phyloP scores from a whole-genome alignment of 352 stramenopile species.

The Nannochloropsis limnetica region DNA sequence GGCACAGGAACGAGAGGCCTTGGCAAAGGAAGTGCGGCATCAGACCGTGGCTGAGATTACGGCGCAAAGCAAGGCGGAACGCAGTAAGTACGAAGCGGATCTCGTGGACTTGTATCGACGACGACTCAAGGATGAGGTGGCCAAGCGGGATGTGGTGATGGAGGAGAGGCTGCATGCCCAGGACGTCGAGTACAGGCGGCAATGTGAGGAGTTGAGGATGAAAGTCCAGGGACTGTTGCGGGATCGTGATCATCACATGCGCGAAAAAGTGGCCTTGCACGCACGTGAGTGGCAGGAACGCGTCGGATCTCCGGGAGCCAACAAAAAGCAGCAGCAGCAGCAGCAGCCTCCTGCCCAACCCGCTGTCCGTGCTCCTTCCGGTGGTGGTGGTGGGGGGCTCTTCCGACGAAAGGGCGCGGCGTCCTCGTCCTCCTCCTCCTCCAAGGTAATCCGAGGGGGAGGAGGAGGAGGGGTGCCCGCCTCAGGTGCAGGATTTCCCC shows the following conservation, averaged over 20 bases:
- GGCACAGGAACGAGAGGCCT: neutral
- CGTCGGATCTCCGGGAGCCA: neutral
- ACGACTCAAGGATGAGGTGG: slow-evolving; percentile 16
- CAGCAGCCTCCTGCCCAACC: neutral
- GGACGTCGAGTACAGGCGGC: slow-evolving; percentile 9
- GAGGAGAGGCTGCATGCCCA: slow-evolving; percentile 2
- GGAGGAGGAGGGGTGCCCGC: neutral
- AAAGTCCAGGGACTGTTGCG: slow-evolving; percentile 25
- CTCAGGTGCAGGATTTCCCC: neutral
- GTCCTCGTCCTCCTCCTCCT: neutral
- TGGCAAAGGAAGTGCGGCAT: neutral
- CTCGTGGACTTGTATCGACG: slow-evolving; percentile 2
- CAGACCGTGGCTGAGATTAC: slow-evolving; percentile 24
- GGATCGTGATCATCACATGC: neutral
- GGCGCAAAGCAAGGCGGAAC: slow-evolving; percentile 8
- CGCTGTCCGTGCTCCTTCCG: neutral
- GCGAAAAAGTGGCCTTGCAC: neutral
- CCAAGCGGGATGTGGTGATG: slow-evolving; percentile 27
- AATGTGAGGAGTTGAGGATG: slow-evolving; percentile 1
- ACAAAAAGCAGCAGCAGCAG: neutral
- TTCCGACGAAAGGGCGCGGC: slow-evolving; percentile 16
- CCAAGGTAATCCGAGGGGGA: neutral
- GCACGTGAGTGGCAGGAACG: slow-evolving; percentile 13
- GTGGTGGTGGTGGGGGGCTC: neutral
- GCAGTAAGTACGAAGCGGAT: slow-evolving; percentile 4